Conservation (phyloP, 1,139 yeast genomes). For the Kluyveromyces sp. region DNA sequence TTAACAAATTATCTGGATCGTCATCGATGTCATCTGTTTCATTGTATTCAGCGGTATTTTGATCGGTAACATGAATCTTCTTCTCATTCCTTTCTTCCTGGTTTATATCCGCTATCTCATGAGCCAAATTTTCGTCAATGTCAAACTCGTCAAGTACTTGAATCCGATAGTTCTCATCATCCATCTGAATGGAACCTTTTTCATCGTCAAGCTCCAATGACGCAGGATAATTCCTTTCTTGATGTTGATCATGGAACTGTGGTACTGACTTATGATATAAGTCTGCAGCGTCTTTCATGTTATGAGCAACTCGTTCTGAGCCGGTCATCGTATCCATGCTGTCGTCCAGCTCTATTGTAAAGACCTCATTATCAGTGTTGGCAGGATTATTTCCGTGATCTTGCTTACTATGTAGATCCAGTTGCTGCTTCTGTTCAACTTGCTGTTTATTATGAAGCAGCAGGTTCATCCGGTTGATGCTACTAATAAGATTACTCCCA, state of each 20-base stretch:
- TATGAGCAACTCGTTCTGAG: slow-evolving; percentile 6
- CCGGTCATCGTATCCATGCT: slow-evolving; percentile 9
- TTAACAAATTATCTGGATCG: slow-evolving; percentile 6
- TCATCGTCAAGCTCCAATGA: slow-evolving; percentile 2
- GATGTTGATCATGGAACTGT: not conserved
- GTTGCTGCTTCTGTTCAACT: not conserved
- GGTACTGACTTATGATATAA: slow-evolving; percentile 1
- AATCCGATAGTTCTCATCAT: slow-evolving; percentile 5
- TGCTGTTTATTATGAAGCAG: not conserved
- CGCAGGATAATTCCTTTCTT: not conserved
- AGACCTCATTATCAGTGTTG: slow-evolving; percentile 5
- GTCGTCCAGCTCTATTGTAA: slow-evolving; percentile 7
- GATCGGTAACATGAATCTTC: not conserved
- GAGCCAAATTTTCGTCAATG: slow-evolving; percentile 9
- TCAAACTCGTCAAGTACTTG: slow-evolving; percentile 6
- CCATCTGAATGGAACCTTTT: slow-evolving; percentile 6
- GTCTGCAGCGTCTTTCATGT: slow-evolving; percentile 6
- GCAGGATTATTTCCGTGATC: not conserved
- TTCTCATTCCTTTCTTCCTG: slow-evolving; percentile 10
- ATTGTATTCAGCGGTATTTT: not conserved
- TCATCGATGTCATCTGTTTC: slow-evolving; percentile 1
- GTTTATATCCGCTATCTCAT: slow-evolving; percentile 8
- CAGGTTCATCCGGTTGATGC: not conserved
- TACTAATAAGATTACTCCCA: slow-evolving; percentile 1
- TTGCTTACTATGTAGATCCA: not conserved